Evolutionary conservation across 2,329 filamentous ascomycete species (phyloP).

Genomic region (Aschersonia sp.): DNA sequence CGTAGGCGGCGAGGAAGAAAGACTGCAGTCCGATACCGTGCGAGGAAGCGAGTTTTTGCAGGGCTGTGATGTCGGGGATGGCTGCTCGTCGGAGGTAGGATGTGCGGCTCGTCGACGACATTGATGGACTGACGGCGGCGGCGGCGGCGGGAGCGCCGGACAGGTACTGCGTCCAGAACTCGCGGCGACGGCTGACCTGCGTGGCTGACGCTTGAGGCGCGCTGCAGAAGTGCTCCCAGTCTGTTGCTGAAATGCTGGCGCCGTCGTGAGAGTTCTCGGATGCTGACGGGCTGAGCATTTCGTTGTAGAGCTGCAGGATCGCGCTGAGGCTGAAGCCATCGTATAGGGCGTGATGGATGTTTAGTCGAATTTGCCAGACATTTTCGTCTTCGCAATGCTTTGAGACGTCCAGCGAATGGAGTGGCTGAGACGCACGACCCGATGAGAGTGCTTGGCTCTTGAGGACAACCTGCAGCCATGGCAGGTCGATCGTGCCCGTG

Average conservation of each 20-base stretch:
- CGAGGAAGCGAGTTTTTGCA: slow-evolving; percentile 22
- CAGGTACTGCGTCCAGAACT: slow-evolving; percentile 30
- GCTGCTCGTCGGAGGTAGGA: slow-evolving; percentile 31
- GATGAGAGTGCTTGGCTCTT: slow-evolving; percentile 4
- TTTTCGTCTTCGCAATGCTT: slow-evolving; percentile 3
- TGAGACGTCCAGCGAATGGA: slow-evolving; percentile 8
- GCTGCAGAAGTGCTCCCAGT: slow-evolving; percentile 14
- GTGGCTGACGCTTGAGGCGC: slow-evolving; percentile 1
- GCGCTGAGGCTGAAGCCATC: slow-evolving; percentile 66
- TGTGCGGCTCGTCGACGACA: slow-evolving; percentile 6
- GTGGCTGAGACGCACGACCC: slow-evolving; percentile 5
- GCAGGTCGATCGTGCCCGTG: slow-evolving; percentile 27
- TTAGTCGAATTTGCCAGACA: slow-evolving; percentile 28
- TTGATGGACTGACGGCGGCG: neutral
- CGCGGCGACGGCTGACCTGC: slow-evolving; percentile 7
- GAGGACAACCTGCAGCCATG: slow-evolving; percentile 51
- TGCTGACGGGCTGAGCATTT: neutral
- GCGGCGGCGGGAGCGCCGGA: neutral
- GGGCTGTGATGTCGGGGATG: slow-evolving; percentile 19
- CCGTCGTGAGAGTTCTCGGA: too few species aligned
- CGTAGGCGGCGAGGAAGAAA: slow-evolving; percentile 60
- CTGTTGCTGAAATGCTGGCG: slow-evolving; percentile 4
- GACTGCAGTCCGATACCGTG: slow-evolving; percentile 56
- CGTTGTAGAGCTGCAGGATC: slow-evolving; percentile 29
- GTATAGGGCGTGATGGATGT: slow-evolving; percentile 78